These are phyloP conservation scores for Hypoxylon fragiforme DNA, from an alignment of 495 filamentous ascomycete genomes.

Conservation along the genomic window DNA sequence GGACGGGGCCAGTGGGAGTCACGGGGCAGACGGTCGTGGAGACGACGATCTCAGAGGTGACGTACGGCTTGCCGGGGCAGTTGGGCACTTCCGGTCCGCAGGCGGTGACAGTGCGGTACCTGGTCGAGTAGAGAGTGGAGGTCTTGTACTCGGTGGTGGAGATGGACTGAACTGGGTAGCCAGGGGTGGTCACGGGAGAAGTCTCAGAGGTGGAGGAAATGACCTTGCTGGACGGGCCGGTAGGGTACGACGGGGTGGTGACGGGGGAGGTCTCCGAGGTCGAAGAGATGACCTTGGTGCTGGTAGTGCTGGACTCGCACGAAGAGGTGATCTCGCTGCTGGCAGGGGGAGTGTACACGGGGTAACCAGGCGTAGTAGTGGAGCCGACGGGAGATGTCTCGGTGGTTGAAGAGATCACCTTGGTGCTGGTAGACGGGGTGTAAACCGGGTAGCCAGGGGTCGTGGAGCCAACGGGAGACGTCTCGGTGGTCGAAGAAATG, in stretches of 20 bases:
- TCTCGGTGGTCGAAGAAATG: too few species aligned
- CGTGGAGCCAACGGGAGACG: too few species aligned
- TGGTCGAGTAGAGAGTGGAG: conserved; percentile 44
- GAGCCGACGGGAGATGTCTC: neutral
- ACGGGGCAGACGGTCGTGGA: conserved; percentile 25
- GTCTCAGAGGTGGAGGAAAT: conserved; percentile 11
- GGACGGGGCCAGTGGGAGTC: conserved; percentile 13
- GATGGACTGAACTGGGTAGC: neutral
- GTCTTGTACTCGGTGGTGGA: conserved; percentile 34
- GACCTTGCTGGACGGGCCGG: too few species aligned
- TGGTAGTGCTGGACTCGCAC: conserved; percentile 1
- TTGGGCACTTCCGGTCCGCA: conserved; percentile 36
- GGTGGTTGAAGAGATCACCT: neutral
- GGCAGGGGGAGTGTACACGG: neutral
- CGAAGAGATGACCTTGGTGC: neutral
- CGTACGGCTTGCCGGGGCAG: conserved; percentile 16
- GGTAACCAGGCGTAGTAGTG: conserved; percentile 1
- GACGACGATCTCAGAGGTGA: conserved; percentile 15
- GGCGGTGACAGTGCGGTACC: conserved; percentile 40
- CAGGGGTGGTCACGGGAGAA: conserved; percentile 22
- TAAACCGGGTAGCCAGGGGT: neutral
- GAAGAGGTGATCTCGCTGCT: neutral
- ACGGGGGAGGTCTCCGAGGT: neutral
- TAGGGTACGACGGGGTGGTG: neutral
- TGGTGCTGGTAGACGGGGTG: too few species aligned